Evolutionary conservation across 2,329 filamentous ascomycete species (phyloP).

Genomic region (Aspergillus glaucus): DNA sequence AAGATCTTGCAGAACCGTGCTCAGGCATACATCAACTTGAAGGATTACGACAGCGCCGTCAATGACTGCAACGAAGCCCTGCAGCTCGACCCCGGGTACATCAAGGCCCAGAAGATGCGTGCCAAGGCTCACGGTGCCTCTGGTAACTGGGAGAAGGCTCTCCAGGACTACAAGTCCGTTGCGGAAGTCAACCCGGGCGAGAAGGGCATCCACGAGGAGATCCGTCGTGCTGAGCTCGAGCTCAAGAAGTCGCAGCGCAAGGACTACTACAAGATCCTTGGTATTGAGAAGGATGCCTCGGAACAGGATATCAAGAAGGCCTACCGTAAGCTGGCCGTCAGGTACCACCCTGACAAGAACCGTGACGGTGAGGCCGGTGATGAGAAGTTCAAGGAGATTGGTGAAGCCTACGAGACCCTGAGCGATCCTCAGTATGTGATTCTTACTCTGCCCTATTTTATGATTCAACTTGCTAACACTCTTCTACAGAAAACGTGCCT

Average conservation of each 20-base stretch:
- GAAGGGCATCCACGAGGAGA: slow-evolving; percentile 71
- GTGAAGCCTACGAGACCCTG: slow-evolving; percentile 92
- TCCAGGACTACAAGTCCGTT: slow-evolving; percentile 81
- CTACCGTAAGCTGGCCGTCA: slow-evolving; percentile 88
- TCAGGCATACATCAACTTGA: slow-evolving; percentile 70
- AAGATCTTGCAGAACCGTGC: slow-evolving; percentile 94
- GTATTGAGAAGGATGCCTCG: slow-evolving; percentile 74
- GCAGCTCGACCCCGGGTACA: slow-evolving; percentile 73
- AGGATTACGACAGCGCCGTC: slow-evolving; percentile 75
- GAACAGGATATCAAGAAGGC: slow-evolving; percentile 91
- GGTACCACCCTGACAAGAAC: slow-evolving; percentile 97
- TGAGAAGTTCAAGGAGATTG: slow-evolving; percentile 94
- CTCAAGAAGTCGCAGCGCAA: slow-evolving; percentile 96
- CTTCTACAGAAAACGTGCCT: slow-evolving; percentile 64
- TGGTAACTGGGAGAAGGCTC: slow-evolving; percentile 86
- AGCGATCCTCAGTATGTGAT: slow-evolving; percentile 79
- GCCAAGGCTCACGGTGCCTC: slow-evolving; percentile 81
- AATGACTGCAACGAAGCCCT: slow-evolving; percentile 80
- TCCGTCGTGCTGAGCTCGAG: slow-evolving; percentile 85
- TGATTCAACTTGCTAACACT: slow-evolving; percentile 9
- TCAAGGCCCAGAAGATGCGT: slow-evolving; percentile 87
- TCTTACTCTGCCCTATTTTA: neutral
- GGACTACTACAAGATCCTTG: slow-evolving; percentile 98
- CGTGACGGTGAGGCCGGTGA: slow-evolving; percentile 70
- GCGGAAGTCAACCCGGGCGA: slow-evolving; percentile 79